phyloP scores from a whole-genome alignment of 2,329 filamentous ascomycete genomes.

The Juglanconis sp. region DNA sequence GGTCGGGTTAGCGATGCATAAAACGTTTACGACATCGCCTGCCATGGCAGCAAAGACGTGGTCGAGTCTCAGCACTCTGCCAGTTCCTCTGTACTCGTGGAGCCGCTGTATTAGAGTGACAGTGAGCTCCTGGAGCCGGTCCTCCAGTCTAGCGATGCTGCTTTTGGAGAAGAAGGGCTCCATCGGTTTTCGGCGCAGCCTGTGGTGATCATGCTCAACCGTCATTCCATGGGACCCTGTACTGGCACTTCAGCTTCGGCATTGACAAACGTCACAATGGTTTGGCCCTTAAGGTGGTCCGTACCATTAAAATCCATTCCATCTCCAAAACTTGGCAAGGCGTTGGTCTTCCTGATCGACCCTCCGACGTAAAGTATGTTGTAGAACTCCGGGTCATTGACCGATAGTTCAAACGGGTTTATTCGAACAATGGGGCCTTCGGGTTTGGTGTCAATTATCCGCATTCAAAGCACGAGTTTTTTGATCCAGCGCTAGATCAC shows the following conservation, averaged over 20 bases:
- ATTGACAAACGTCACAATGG: background rate
- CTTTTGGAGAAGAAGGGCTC: constrained; percentile 4
- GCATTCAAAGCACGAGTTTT: background rate
- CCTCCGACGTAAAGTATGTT: constrained; percentile 24
- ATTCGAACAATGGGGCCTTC: constrained; percentile 31
- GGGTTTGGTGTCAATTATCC: background rate
- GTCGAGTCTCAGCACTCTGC: background rate
- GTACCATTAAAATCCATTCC: constrained; percentile 17
- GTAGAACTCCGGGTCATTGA: constrained; percentile 28
- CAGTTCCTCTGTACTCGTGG: background rate
- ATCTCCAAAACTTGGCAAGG: constrained; percentile 9
- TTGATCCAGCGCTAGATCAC: background rate
- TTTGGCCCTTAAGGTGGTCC: background rate
- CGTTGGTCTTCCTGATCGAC: constrained; percentile 7
- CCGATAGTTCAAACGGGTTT: constrained; percentile 29
- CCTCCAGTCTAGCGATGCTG: background rate
- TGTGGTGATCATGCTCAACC: background rate
- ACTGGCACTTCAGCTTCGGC: background rate
- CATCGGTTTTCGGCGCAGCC: background rate
- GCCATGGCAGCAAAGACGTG: background rate
- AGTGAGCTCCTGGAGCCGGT: background rate
- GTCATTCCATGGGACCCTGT: constrained; percentile 1
- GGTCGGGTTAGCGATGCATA: background rate
- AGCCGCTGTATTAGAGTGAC: background rate
- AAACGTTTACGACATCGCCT: background rate